A percentile compares a stretch with the other conserved stretches of the same genome.
phyloP scores from a whole-genome alignment of 106 monocot genomes.

The Dendrobium chrysotoxum region DNA sequence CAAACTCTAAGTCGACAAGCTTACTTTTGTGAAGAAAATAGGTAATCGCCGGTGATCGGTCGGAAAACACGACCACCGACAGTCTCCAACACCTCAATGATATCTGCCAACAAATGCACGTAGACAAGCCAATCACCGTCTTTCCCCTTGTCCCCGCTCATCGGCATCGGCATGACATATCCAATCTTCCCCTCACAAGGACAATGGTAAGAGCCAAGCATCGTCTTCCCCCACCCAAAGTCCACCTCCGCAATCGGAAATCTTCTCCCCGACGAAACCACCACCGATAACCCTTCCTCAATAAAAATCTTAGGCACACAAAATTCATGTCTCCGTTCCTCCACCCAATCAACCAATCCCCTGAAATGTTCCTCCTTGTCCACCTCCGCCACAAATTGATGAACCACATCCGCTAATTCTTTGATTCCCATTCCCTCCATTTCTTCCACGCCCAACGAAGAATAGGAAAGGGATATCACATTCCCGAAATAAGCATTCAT shows the following conservation, averaged over 20 bases:
- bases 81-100: conserved; percentile 32
- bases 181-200: conserved; percentile 47
- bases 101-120: conserved; percentile 16
- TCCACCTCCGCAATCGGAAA: conserved; percentile 58
- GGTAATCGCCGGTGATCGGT: conserved; percentile 24
- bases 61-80: conserved; percentile 31
- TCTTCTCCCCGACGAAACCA: conserved; percentile 63
- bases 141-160: conserved; percentile 23
- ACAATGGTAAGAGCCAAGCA: conserved; percentile 72
- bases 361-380: conserved; percentile 53
- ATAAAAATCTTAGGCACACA: conserved; percentile 32
- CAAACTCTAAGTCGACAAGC: no score
- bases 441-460: conserved; percentile 7
- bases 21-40: background rate
- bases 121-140: conserved; percentile 62
- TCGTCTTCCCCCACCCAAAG: conserved; percentile 73
- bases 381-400: conserved; percentile 26
- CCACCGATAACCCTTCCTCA: conserved; percentile 32
- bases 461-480: conserved; percentile 62
- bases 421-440: conserved; percentile 14
- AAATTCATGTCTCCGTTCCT: conserved; percentile 43
- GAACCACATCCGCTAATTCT: conserved; percentile 50
- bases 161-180: conserved; percentile 87
- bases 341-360: conserved; percentile 79
- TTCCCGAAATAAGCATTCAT: conserved; percentile 72